Conservation (phyloP, 164 flowering plant species). For the Vitis rupestris region DNA sequence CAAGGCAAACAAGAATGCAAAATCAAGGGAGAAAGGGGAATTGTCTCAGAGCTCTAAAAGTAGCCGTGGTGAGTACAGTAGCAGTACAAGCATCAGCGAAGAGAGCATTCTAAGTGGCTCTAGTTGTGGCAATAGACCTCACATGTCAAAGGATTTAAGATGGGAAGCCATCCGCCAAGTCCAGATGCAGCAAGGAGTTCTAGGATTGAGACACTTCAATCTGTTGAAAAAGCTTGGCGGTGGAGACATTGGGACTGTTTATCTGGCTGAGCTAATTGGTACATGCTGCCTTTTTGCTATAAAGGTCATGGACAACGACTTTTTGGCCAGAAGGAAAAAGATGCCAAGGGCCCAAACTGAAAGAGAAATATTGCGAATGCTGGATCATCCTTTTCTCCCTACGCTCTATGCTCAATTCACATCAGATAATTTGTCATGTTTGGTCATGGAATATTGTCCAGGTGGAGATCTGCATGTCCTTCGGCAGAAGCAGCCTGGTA, state of each 20-base stretch:
- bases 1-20: slow-evolving; percentile 28
- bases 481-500: slow-evolving; percentile 68
- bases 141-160: slow-evolving; percentile 61
- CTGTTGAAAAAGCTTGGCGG: slow-evolving; percentile 69
- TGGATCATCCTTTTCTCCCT: slow-evolving; percentile 89
- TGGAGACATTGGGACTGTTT: slow-evolving; percentile 86
- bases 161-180: slow-evolving; percentile 55
- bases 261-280: slow-evolving; percentile 72
- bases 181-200: slow-evolving; percentile 35
- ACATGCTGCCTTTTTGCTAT: slow-evolving; percentile 69
- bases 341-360: slow-evolving; percentile 83
- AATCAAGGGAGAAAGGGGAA: slow-evolving; percentile 42
- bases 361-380: slow-evolving; percentile 65
- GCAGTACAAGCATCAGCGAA: slow-evolving; percentile 58
- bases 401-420: slow-evolving; percentile 67
- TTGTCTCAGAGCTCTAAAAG: slow-evolving; percentile 62
- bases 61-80: slow-evolving; percentile 62
- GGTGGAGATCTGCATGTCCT: slow-evolving; percentile 90
- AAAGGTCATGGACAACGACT: slow-evolving; percentile 88
- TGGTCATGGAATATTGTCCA: slow-evolving; percentile 88
- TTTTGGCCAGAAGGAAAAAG: slow-evolving; percentile 69
- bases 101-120: slow-evolving; percentile 59
- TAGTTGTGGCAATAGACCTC: slow-evolving; percentile 51
- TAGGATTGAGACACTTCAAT: slow-evolving; percentile 56
- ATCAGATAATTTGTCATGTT: slow-evolving; percentile 66